A percentile compares a stretch with the other conserved stretches of the same genome.
Evolutionary conservation across 768 basidiomycete species (phyloP).

Genomic region (Leccinum longicurvipes): DNA sequence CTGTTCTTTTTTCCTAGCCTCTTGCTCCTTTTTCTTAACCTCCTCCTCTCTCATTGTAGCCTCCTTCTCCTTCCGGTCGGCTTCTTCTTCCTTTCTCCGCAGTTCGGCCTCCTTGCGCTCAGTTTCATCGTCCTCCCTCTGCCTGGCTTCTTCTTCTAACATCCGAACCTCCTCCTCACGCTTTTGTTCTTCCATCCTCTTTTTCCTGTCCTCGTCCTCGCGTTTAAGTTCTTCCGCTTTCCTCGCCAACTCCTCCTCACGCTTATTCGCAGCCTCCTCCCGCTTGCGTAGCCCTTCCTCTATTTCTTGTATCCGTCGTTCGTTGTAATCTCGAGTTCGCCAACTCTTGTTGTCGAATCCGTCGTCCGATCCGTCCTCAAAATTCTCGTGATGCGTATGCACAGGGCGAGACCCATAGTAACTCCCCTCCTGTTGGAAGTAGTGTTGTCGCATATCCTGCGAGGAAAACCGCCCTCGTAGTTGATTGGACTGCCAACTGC

Average conservation of each 20-base stretch:
- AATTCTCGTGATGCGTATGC: constrained; percentile 28
- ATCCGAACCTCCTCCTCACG: constrained; percentile 28
- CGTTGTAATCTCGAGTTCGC: constrained; percentile 30
- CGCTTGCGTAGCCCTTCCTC: constrained; percentile 30
- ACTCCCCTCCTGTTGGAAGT: constrained; percentile 20
- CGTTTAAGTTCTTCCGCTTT: constrained; percentile 36
- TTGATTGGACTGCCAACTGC: constrained; percentile 31
- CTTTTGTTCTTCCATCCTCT: constrained; percentile 24
- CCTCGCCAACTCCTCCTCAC: constrained; percentile 33
- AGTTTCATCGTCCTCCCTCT: constrained; percentile 22
- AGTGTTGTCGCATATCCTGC: constrained; percentile 29
- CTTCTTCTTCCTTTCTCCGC: constrained; percentile 33
- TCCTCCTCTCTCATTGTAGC: constrained; percentile 25
- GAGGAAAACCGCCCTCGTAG: constrained; percentile 27
- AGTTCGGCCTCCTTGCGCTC: constrained; percentile 28
- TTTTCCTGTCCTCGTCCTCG: constrained; percentile 28
- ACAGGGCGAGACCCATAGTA: constrained; percentile 17
- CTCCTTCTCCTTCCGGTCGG: constrained; percentile 28
- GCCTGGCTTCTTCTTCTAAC: constrained; percentile 27
- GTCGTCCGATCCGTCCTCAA: constrained; percentile 30
- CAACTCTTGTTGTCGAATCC: constrained; percentile 30
- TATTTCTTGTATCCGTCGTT: constrained; percentile 31
- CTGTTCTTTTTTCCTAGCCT: constrained; percentile 28
- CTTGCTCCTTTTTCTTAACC: constrained; percentile 23
- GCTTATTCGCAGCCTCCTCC: constrained; percentile 33